Base-by-base conservation (phyloP, 306 rosid species). In the Lotus japonicus region DNA sequence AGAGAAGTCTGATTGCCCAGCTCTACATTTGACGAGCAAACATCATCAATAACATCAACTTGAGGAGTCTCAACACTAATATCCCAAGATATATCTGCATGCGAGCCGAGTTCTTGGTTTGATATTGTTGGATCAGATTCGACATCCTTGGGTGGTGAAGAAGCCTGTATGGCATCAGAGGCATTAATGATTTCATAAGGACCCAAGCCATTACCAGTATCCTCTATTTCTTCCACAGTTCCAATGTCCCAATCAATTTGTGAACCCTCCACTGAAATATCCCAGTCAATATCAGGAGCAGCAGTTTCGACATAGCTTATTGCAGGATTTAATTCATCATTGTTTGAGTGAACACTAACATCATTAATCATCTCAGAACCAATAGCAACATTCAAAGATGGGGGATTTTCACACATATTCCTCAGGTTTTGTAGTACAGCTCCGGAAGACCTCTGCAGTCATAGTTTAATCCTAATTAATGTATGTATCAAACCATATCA, bases 241-340 rank as follows among this genome's bases (percentile, higher is more conserved):
- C 92, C 98, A 66, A 89, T 87, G 77, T 92, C 91, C 98, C 96
- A 92, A 78, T 89, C 95, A 62, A 92, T 87, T 81, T 87, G 95
- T 74, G 92, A 63, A 83, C 78, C 79, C 11, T 89, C 92, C 70
- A 89, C 83, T 3, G 96, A 87, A 78, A 92, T 83, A 75, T 86
- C 95, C 98, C 98, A 92, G 81, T 92, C 96, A 69, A 92, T 89
- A 69, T 82, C 90, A 51, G 83, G 79, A 17, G 72, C 82, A 73
- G 72, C 77, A 64, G 70, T 53, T 58, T 74, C 88, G 19, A 23
- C 56, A 71, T 73, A 74, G 31, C 28, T 62, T 36, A 42, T 54
- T 14, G 13, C 77, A 78, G 63, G 74, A 64, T 78, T 58, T 64
- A 75, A 36, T 66, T 87, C 95, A 48, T 65, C 44, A 66, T 79